Evolutionary conservation across 1,284 basidiomycete genomes (phyloP), one percentile per base, ranked within the genome.

Genomic region (Lentinula novae-zelandiae): DNA sequence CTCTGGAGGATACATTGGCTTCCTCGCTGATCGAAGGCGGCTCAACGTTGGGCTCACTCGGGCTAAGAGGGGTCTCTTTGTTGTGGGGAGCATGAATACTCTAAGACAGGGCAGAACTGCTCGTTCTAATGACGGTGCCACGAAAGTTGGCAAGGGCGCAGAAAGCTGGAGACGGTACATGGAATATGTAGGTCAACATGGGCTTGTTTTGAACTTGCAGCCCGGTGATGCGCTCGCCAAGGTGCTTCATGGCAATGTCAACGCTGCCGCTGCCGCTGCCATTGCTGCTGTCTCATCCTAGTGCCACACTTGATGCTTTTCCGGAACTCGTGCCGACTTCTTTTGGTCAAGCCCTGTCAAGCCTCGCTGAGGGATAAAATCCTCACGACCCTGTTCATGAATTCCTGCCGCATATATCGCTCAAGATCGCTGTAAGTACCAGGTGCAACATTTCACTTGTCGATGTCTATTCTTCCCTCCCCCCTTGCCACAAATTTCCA

Each of bases 1-100:
- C 68, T 65, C 76, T 5, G 73, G 70, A 5, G 90, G 90, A 15
- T 81, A 83, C 66, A 92, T 94, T 71, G 95, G 95, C 0, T 97
- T 97, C 74, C 78, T 98, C 22, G 92, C 89, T n/a, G 95, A 98
- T 73, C 81, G 86, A 66, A 78, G 95, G 60, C 76, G 95, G 65
- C 77, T 97, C 64, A 96, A 96, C 71, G 94, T 96, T 9, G 94
- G 92, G 0, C 76, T 96, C 64, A 96, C 94, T 50, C 78, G 94
- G 20, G 93, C 93, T 8, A 91, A 90, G 74, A 78, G 91, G 59
- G 92, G 89, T 39, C 72, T 96, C 64, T 91, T 95, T 67, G 83
- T 96, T 17, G 78, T 95, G 7, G 93, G 93, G 34, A 92, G 83
- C 62, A 78, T 91, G 63, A 75, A 78, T 60, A 96, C 93, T 34